Conservation (phyloP, 139 green algal genomes). For the Mesostigma viride region DNA sequence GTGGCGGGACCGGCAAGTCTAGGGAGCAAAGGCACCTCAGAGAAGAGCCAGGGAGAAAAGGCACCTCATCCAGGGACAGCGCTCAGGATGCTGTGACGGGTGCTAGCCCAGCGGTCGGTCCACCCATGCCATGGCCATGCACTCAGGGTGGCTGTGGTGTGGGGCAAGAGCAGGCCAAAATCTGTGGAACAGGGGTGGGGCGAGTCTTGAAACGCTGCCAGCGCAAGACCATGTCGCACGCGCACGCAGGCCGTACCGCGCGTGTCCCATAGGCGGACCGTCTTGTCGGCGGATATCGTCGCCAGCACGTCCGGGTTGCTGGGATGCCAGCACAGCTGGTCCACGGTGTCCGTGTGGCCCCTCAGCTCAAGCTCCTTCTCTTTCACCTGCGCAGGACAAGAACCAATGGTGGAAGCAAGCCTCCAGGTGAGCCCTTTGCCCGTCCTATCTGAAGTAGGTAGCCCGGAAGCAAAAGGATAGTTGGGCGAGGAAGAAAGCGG, state of each 20-base stretch:
- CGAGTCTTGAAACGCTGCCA: background rate
- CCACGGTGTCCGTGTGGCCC: slow-evolving; percentile 22
- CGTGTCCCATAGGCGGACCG: slow-evolving; percentile 51
- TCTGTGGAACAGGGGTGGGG: background rate
- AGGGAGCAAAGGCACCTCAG: too few species aligned
- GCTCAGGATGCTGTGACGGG: too few species aligned
- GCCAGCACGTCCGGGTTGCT: slow-evolving; percentile 39
- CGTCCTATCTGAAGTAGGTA: background rate
- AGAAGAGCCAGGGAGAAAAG: too few species aligned
- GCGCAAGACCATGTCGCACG: too few species aligned
- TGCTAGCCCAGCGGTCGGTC: too few species aligned
- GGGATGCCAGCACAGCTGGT: slow-evolving; percentile 23
- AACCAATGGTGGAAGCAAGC: background rate
- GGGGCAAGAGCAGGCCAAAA: background rate
- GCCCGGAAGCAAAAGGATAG: background rate
- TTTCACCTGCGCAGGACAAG: background rate
- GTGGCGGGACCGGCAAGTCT: too few species aligned
- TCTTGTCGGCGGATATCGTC: slow-evolving; percentile 56
- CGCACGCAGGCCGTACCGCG: slow-evolving; percentile 10
- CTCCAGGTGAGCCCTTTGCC: background rate
- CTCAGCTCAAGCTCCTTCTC: slow-evolving; percentile 20
- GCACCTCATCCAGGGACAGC: too few species aligned
- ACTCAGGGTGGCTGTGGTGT: background rate
- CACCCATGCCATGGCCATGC: too few species aligned
- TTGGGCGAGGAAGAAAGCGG: background rate